Base-by-base conservation (phyloP, 345 rosid genomes). In the Eucalyptus cloeziana region DNA sequence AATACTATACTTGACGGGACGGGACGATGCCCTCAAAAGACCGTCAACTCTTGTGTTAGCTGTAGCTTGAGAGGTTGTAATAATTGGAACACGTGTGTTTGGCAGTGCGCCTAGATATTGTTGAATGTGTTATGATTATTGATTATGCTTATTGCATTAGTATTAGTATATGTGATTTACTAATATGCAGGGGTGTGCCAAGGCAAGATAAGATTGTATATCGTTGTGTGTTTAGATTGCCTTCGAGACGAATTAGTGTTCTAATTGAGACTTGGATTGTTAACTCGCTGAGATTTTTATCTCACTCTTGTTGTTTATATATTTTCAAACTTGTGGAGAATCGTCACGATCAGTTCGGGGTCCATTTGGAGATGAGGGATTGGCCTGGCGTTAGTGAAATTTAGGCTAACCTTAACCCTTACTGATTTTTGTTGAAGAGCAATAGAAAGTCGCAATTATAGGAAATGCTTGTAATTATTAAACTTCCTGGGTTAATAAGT, bases 161-260 rank as follows among this genome's bases (percentile, higher is more conserved):
- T 7, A 52, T 52, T 7, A 24, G 56, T 52, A 52, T 52, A 0
- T 52, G 56, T 52, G 56, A 52, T 52, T 52, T 52, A 52, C 58
- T 52, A 52, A 52, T 52, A 0, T 52, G 0, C 10, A 52, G 0
- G 10, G 0, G 1, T 52, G 25, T 52, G 58, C 24, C 58, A 19
- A 52, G 10, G 58, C 19, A 7, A 52, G 58, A 52, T 21, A 52
- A 52, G 58, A 52, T 21, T 52, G 25, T 21, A 21, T 52, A 52
- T 8, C 0, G 0, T 52, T 52, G 58, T 0, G 0, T 52, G 58
- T 52, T 52, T 52, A 52, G 58, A 52, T 52, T 52, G 25, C 58
- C 0, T 52, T 0, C 0, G 25, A 2, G 58, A 2, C 0, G 10
- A 52, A 19, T 52, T 2, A 2, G 58, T 0, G 1, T 52, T 0